These are phyloP conservation scores for Crepidotus variabilis DNA, from an alignment of 768 basidiomycete genomes.

Conservation along the genomic window DNA sequence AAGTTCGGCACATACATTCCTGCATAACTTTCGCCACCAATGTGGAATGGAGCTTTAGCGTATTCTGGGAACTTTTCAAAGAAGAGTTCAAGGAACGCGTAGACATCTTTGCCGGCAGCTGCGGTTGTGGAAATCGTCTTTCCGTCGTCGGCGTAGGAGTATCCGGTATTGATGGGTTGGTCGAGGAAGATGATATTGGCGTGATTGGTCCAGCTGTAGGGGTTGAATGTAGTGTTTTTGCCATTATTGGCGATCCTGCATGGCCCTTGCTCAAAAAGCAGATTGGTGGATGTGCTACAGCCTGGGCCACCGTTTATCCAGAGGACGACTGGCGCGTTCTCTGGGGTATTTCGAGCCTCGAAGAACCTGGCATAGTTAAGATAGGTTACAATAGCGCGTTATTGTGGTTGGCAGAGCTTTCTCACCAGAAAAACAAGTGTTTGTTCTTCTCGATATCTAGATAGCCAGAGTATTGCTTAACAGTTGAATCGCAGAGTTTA, in stretches of 20 bases:
- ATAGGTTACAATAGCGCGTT: too few relatives aligned
- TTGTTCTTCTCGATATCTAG: constrained; percentile 76
- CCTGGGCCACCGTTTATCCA: constrained; percentile 89
- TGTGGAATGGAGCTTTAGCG: constrained; percentile 63
- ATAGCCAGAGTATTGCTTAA: constrained; percentile 81
- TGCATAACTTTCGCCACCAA: constrained; percentile 80
- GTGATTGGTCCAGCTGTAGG: constrained; percentile 79
- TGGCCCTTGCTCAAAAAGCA: constrained; percentile 91
- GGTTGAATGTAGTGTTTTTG: constrained; percentile 66
- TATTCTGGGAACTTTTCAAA: constrained; percentile 74
- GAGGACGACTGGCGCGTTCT: constrained; percentile 76
- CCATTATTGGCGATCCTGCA: constrained; percentile 75
- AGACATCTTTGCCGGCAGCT: constrained; percentile 86
- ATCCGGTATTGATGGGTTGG: constrained; percentile 88
- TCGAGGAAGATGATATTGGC: constrained; percentile 78
- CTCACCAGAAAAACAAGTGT: constrained; percentile 86
- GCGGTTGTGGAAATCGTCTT: constrained; percentile 76
- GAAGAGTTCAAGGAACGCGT: constrained; percentile 82
- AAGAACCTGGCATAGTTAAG: constrained; percentile 95
- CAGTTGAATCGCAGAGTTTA: constrained; percentile 72
- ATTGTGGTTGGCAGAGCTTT: constrained; percentile 3
- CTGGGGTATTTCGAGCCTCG: constrained; percentile 72
- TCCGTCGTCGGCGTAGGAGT: constrained; percentile 76
- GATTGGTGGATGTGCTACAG: constrained; percentile 74
- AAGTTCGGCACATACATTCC: constrained; percentile 86